Conservation (phyloP, 2,329 filamentous ascomycete species). For the Pseudocercospora ulei region DNA sequence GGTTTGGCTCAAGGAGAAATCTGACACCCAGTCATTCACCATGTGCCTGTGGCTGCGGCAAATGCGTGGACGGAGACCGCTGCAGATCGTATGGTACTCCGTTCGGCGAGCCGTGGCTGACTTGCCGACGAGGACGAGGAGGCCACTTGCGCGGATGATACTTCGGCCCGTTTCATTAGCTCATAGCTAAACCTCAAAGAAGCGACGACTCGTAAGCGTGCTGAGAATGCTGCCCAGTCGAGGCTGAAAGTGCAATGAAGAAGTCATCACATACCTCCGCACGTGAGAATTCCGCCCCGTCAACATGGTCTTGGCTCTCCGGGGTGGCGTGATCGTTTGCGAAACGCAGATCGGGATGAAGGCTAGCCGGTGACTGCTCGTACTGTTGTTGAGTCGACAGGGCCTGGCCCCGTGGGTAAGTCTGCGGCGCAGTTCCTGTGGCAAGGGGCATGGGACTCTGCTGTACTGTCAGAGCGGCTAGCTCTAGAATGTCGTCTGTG, state of each 20-base stretch:
- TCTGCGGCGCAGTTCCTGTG: conserved; percentile 11
- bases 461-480: conserved; percentile 41
- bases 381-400: conserved; percentile 11
- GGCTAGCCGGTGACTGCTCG: conserved; percentile 20
- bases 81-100: conserved; percentile 7
- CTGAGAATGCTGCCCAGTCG: too few relatives aligned
- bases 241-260: background rate
- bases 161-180: conserved; percentile 3
- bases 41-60: conserved; percentile 14
- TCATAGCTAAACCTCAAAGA: background rate
- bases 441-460: conserved; percentile 37
- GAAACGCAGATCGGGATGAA: conserved; percentile 32
- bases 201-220: too few relatives aligned
- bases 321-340: conserved; percentile 19
- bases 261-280: conserved; percentile 4
- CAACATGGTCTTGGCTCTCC: conserved; percentile 2
- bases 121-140: conserved; percentile 12
- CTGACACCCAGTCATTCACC: conserved; percentile 61
- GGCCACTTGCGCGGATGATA: conserved; percentile 18
- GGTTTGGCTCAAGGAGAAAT: conserved; percentile 56
- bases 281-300: conserved; percentile 1
- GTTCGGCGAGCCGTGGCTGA: conserved; percentile 1
- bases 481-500: conserved; percentile 35
- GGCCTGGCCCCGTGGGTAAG: conserved; percentile 8
- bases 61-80: conserved; percentile 4